Evolutionary conservation across 2,329 filamentous ascomycete species (phyloP), one percentile per base, ranked within the genome.

Genomic region (Cryphonectria naterciae): DNA sequence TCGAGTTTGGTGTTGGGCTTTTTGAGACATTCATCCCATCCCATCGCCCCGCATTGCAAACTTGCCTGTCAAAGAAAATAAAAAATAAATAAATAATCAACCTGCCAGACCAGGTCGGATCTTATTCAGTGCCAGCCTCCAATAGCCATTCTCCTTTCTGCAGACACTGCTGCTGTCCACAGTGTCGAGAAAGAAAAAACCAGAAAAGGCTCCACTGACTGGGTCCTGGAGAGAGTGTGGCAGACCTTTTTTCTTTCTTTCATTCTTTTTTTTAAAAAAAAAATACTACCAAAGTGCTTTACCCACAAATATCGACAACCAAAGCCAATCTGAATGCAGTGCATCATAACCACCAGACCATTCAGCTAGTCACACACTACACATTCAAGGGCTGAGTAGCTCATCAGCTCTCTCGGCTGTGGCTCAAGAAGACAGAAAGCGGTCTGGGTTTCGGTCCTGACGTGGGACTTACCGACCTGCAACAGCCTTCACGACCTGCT

Each of bases 361-460:
- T 13, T 39, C 61, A 39, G 61, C 43, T 41, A 56, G 52, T 68
- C 39, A 49, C 15, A 43, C 46, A 49, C 22, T n/a, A 8, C 46
- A 6, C 5, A 19, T n/a, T 10, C 6, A 22, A n/a, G 22, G 46
- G 10, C 46, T 3, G 22, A 10, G 22, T n/a, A 49, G 22, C 54
- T 61, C 61, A 64, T 65, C 46, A 64, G 61, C 60, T 35, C 54
- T 41, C 54, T 66, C 35, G 35, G 15, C 41, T 19, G 61, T 46
- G 61, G 43, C 61, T 63, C 39, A 46, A 46, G 17, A 46, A 46
- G 7, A 46, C 37, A 22, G 22, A 22, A n/a, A 25, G 13, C 17
- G n/a, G 25, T 8, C 61, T 15, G 8, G 13, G 17, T 25, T 39
- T 39, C 7, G 37, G 37, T 2, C 10, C 25, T 15, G 22, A 25